Percentiles rank a stretch among this genome's conserved stretches.
These are phyloP conservation scores for Adansonia gregorii DNA, from an alignment of 441 rosid genomes.

Conservation along the genomic window DNA sequence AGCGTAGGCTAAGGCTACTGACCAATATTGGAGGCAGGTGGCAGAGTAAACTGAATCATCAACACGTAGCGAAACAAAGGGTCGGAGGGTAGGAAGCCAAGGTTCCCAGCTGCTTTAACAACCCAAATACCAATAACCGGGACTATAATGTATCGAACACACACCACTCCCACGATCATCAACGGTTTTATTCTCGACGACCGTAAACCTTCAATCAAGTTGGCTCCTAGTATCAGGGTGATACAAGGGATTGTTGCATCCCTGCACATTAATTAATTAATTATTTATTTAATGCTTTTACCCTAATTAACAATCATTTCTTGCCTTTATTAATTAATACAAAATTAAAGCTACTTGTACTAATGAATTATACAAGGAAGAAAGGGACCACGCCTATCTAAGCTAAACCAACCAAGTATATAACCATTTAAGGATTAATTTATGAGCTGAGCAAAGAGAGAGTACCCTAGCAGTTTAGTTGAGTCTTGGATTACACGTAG, in stretches of 20 bases:
- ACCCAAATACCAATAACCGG: slow-evolving; percentile 66
- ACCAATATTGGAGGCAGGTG: slow-evolving; percentile 96
- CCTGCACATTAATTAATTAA: slow-evolving; percentile 37
- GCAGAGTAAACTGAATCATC: slow-evolving; percentile 83
- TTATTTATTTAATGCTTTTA: too few species aligned
- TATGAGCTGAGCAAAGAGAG: background rate
- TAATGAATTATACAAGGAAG: too few species aligned
- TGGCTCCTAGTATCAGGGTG: slow-evolving; percentile 86
- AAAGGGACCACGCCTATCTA: too few species aligned
- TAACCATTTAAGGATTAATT: too few species aligned
- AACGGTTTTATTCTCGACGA: slow-evolving; percentile 54
- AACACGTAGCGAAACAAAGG: slow-evolving; percentile 75
- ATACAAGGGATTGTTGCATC: slow-evolving; percentile 85
- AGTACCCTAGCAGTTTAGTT: slow-evolving; percentile 71
- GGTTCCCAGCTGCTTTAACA: slow-evolving; percentile 58
- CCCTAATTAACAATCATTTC: too few species aligned
- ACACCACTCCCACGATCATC: slow-evolving; percentile 58
- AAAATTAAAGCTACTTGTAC: too few species aligned
- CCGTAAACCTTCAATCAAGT: slow-evolving; percentile 75
- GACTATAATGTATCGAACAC: slow-evolving; percentile 58
- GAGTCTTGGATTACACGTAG: slow-evolving; percentile 77
- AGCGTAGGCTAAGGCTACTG: too few species aligned
- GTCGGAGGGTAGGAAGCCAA: slow-evolving; percentile 74
- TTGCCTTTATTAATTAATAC: too few species aligned
- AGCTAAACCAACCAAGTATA: too few species aligned